Evolutionary conservation across 2,329 filamentous ascomycete genomes (phyloP).

Genomic region (Orbilia brochopaga): DNA sequence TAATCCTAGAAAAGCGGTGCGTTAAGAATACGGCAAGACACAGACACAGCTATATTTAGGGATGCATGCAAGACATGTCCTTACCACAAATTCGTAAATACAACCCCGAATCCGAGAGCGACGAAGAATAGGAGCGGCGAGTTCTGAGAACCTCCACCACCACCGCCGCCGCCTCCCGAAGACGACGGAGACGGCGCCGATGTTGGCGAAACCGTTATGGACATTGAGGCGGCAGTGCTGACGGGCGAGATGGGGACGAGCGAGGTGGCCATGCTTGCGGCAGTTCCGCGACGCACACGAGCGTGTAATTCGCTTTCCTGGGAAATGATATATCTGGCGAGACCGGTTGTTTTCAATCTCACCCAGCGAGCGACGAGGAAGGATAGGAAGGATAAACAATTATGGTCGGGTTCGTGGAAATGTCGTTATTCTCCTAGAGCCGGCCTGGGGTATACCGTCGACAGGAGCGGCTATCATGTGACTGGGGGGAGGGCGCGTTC

Average conservation of each 20-base stretch:
- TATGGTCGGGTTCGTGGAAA: slow-evolving; percentile 13
- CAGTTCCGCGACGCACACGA: background rate
- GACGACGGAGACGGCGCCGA: slow-evolving; percentile 53
- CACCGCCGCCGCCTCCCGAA: slow-evolving; percentile 55
- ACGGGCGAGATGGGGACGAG: background rate
- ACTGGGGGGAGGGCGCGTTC: background rate
- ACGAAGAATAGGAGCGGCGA: slow-evolving; percentile 90
- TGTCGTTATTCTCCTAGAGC: slow-evolving; percentile 23
- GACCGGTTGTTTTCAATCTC: background rate
- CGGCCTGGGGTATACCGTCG: slow-evolving; percentile 14
- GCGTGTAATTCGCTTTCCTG: background rate
- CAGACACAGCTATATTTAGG: slow-evolving; percentile 6
- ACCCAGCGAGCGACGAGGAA: background rate
- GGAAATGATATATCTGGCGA: background rate
- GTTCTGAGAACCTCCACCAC: slow-evolving; percentile 64
- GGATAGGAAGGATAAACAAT: background rate
- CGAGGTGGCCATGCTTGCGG: slow-evolving; percentile 3
- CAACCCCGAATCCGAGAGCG: slow-evolving; percentile 92
- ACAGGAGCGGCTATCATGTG: slow-evolving; percentile 29
- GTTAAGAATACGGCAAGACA: slow-evolving; percentile 43
- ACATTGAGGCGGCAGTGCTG: background rate
- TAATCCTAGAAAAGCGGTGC: slow-evolving; percentile 72
- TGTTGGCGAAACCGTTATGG: slow-evolving; percentile 39
- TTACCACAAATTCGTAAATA: slow-evolving; percentile 98
- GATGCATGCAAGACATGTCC: slow-evolving; percentile 55